Base-by-base conservation (phyloP, 2,329 filamentous ascomycete species). In the Nannizzia gypsea region DNA sequence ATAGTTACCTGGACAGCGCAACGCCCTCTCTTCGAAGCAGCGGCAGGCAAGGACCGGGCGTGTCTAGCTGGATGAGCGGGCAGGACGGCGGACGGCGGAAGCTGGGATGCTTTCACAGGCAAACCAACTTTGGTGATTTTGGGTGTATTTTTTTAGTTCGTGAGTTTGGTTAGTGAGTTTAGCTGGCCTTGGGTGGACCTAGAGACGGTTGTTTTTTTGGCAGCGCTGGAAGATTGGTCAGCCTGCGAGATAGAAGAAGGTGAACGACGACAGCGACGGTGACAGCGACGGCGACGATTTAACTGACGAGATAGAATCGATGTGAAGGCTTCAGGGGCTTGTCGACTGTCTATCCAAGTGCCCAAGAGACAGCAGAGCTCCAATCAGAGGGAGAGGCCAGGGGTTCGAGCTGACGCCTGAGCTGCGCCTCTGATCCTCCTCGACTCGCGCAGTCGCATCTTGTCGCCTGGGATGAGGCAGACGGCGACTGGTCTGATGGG, bases 381-480 rank as follows among this genome's bases (percentile, higher is more conserved):
- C 50, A 54, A 54, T 54, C 50, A 54, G 15, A 20, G 8, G 11
- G 13, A 15, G n/a, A 17, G 17, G 15, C 24, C 26, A 26, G n/a
- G 44, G 50, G 50, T n/a, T 9, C 8, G 26, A 54, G 50, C 50
- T 50, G 44, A 50, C 9, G 44, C 13, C 11, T n/a, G n/a, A 9
- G 22, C 50, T 54, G 50, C 50, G 26, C 50, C 50, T 54, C n/a
- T 3, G 28, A 54, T 50, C 44, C 44, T 50, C 20, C 50, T 31
- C 50, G 8, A 36, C 31, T 17, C n/a, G 26, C 28, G 26, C 50
- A 31, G 31, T 54, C 50, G 50, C 50, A 50, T 46, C 17, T 11
- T 24, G 24, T 52, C 31, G 54, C 50, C 50, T 55, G 40, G 58
- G 17, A 17, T 52, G 44, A 56, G 38, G 40, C 54, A 57, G 38